Base-by-base conservation (phyloP, 2,329 filamentous ascomycete species). In the Colletotrichum lindemuthianum region DNA sequence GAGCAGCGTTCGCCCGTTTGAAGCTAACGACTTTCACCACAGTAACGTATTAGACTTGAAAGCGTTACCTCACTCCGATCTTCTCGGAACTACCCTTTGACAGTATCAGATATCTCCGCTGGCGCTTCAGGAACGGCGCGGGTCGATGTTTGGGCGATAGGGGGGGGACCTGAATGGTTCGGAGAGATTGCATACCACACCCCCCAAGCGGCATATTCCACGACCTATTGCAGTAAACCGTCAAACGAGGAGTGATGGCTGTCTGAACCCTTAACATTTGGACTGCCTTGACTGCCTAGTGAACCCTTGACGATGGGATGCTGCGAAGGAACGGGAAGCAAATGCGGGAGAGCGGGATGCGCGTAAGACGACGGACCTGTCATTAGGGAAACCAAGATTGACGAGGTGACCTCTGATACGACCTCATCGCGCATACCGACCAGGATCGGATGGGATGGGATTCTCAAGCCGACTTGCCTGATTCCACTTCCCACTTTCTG, bases 1-100 rank as follows among this genome's bases (percentile, higher is more conserved):
- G 33, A 53, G 34, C 54, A 63, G 60, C 47, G 60, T 24, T 36
- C 60, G 60, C 41, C 60, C 54, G 60, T 63, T 24, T 53, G 41
- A 53, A 59, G 55, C 50, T 24, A 33, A 24, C 24, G 47, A 15
- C 40, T 39, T 65, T 51, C 32, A 49, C 43, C 61, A 49, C 33
- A 34, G 57, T 51, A 55, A 48, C 54, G 41, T 4, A 45, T 33
- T 56, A 55, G 39, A 10, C 61, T 40, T 12, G 39, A 61, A 60
- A 11, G 51, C 50, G 61, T 61, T 61, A 65, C 61, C 50, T 65
- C 61, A 51, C 57, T 52, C 58, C 61, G 51, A 65, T 60, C 50
- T 55, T 24, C 36, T 55, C 57, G 61, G 57, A 34, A 56, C 44
- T 34, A 54, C 47, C 40, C 61, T 16, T 15, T 41, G 5, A 32